phyloP scores from a whole-genome alignment of 495 filamentous ascomycete species.

The Podospora appendiculata region DNA sequence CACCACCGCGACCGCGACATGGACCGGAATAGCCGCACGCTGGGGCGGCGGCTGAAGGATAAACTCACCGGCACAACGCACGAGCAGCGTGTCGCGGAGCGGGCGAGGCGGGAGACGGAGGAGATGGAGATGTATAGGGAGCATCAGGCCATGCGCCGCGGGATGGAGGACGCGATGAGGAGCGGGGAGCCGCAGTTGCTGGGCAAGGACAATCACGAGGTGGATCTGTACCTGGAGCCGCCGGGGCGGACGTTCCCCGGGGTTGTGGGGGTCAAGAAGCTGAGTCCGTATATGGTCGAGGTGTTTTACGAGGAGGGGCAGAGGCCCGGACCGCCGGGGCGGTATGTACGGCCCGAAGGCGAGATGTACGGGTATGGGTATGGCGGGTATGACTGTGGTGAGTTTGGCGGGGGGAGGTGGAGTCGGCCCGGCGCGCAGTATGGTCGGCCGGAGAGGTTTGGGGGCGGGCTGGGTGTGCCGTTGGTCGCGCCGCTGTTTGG shows the following conservation, averaged over 20 bases:
- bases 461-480: background rate
- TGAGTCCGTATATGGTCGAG: constrained; percentile 19
- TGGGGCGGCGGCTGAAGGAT: constrained; percentile 19
- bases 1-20: background rate
- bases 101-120: constrained; percentile 2
- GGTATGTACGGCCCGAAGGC: constrained; percentile 18
- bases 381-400: constrained; percentile 16
- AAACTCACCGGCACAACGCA: constrained; percentile 19
- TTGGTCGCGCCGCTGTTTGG: constrained; percentile 6
- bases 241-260: constrained; percentile 15
- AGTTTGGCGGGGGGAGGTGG: constrained; percentile 14
- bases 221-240: constrained; percentile 18
- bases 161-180: constrained; percentile 14
- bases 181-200: constrained; percentile 10
- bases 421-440: constrained; percentile 3
- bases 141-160: constrained; percentile 13
- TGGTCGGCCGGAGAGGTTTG: background rate
- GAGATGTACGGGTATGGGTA: constrained; percentile 20
- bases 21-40: background rate
- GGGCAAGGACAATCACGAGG: constrained; percentile 10
- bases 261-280: background rate
- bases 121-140: constrained; percentile 19
- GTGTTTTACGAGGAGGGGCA: constrained; percentile 11
- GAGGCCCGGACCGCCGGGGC: constrained; percentile 1
- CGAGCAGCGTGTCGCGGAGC: constrained; percentile 8